phyloP scores from a whole-genome alignment of 257 asterid genomes.

The Lycium ferocissimum region DNA sequence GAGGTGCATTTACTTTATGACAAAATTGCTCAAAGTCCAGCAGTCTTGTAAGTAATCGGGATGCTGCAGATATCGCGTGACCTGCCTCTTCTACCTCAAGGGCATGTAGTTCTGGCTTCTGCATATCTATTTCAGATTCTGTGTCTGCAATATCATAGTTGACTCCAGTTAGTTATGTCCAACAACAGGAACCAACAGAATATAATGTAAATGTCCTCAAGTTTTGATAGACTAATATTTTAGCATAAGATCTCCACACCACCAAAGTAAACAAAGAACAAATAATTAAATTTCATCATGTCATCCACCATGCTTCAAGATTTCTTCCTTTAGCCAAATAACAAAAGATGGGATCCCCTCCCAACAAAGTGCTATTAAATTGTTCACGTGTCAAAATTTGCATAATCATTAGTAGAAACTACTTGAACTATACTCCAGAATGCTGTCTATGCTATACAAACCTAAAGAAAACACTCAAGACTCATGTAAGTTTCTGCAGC shows the following conservation, averaged over 20 bases:
- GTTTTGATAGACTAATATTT: background rate
- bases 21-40: conserved; percentile 57
- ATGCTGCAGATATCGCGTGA: conserved; percentile 69
- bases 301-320: background rate
- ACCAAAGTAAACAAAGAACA: background rate
- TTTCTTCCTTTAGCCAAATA: background rate
- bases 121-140: conserved; percentile 39
- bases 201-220: background rate
- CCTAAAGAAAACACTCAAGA: background rate
- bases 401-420: background rate
- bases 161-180: conserved; percentile 24
- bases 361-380: conserved; percentile 17
- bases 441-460: background rate
- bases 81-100: conserved; percentile 81
- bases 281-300: background rate
- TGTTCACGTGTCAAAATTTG: background rate
- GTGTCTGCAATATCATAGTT: conserved; percentile 40
- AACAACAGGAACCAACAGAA: background rate
- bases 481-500: background rate
- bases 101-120: conserved; percentile 54
- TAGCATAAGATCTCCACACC: background rate
- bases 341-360: background rate
- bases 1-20: conserved; percentile 38
- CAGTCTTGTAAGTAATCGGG: conserved; percentile 65
- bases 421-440: background rate